Percentiles rank a stretch among this genome's conserved stretches.
These are phyloP conservation scores for Saccharomycopsis babjevae DNA, from an alignment of 805 yeast genomes.

Conservation along the genomic window DNA sequence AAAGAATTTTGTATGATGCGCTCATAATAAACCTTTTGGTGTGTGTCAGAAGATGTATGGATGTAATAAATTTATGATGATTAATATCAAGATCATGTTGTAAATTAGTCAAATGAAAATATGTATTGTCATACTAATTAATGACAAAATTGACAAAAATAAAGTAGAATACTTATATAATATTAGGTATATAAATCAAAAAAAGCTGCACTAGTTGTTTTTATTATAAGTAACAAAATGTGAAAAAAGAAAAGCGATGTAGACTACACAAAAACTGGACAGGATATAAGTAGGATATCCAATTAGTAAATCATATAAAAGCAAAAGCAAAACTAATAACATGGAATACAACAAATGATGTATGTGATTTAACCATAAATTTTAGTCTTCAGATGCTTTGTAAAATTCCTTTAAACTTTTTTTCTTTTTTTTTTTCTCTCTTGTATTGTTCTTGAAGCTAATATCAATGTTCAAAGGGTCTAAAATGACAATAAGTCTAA, in stretches of 20 bases:
- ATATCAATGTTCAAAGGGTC: background rate
- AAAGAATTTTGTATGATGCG: background rate
- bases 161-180: too few relatives aligned
- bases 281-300: background rate
- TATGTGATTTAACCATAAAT: background rate
- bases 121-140: background rate
- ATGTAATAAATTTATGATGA: background rate
- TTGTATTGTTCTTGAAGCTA: too few relatives aligned
- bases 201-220: too few relatives aligned
- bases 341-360: background rate
- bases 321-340: background rate
- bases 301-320: background rate
- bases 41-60: background rate
- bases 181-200: too few relatives aligned
- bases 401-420: background rate
- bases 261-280: too few relatives aligned
- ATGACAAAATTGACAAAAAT: too few relatives aligned
- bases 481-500: constrained; percentile 15
- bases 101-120: too few relatives aligned
- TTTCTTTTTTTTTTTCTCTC: background rate
- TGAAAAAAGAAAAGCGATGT: background rate
- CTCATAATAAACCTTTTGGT: background rate
- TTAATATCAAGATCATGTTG: background rate
- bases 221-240: background rate
- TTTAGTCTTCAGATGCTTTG: too few relatives aligned